Conservation (phyloP, 495 filamentous ascomycete species). For the Xylaria telfairii region DNA sequence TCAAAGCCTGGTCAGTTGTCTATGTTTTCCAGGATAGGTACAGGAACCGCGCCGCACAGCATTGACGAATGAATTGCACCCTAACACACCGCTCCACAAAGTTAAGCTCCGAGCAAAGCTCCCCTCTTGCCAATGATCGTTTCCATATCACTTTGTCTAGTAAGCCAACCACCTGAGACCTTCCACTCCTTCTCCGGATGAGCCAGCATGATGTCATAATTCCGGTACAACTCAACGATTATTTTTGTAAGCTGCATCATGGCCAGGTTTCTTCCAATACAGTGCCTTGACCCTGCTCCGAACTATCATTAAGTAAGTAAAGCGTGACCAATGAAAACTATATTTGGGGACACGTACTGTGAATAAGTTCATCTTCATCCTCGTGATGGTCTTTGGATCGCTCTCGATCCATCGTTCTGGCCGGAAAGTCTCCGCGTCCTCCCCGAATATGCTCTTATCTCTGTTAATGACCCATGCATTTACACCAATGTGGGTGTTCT, state of each 20-base stretch:
- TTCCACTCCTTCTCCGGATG: conserved; percentile 21
- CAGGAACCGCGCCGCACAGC: neutral
- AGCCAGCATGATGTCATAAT: conserved; percentile 11
- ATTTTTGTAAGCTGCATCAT: conserved; percentile 57
- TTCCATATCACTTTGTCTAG: conserved; percentile 16
- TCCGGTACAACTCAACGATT: conserved; percentile 20
- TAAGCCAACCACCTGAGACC: conserved; percentile 22
- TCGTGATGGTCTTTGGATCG: conserved; percentile 25
- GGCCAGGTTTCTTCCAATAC: conserved; percentile 56
- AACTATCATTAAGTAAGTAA: conserved; percentile 41
- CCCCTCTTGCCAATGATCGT: conserved; percentile 15
- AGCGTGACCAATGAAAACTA: neutral
- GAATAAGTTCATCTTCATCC: conserved; percentile 10
- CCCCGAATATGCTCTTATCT: conserved; percentile 59
- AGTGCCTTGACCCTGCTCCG: conserved; percentile 52
- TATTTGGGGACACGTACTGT: neutral
- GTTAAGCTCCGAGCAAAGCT: neutral
- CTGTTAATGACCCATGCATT: conserved; percentile 64
- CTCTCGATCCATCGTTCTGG: conserved; percentile 63
- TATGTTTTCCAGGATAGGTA: neutral
- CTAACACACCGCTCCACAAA: neutral
- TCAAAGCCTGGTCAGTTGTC: neutral
- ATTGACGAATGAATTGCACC: neutral
- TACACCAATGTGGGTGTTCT: conserved; percentile 61
- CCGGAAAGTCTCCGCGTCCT: conserved; percentile 57